phyloP scores from a whole-genome alignment of 2,329 filamentous ascomycete species.

The Truncatella angustata region DNA sequence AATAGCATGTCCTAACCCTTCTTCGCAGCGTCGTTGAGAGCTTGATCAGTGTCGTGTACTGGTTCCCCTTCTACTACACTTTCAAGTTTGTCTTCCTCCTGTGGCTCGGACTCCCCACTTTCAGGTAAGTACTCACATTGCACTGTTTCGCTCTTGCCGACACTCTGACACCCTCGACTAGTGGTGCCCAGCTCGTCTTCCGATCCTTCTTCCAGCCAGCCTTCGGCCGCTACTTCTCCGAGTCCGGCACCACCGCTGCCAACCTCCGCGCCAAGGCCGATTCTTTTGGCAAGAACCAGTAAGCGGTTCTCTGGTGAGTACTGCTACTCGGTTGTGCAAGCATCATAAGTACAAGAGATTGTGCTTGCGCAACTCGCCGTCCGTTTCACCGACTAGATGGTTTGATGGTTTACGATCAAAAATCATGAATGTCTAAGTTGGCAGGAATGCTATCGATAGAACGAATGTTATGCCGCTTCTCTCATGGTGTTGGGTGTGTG shows the following conservation, averaged over 20 bases:
- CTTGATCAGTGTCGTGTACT: slow-evolving; percentile 81
- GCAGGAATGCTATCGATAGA: not conserved
- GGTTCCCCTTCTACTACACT: slow-evolving; percentile 98
- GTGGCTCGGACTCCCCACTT: slow-evolving; percentile 95
- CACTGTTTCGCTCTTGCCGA: slow-evolving; percentile 3
- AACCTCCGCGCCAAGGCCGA: slow-evolving; percentile 86
- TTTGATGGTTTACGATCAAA: slow-evolving; percentile 1
- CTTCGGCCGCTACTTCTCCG: slow-evolving; percentile 85
- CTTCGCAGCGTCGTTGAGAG: slow-evolving; percentile 68
- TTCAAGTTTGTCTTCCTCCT: slow-evolving; percentile 98
- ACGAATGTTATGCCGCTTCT: not conserved
- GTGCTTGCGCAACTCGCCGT: not conserved
- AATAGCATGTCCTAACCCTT: not conserved
- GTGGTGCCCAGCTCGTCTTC: slow-evolving; percentile 95
- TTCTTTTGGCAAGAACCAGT: slow-evolving; percentile 68
- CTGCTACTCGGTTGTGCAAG: not conserved
- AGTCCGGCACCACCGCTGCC: slow-evolving; percentile 69
- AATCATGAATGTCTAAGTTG: slow-evolving; percentile 2
- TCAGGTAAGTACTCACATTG: slow-evolving; percentile 63
- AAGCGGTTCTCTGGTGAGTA: slow-evolving; percentile 23
- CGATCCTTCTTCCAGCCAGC: slow-evolving; percentile 90
- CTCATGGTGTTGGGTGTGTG: not conserved
- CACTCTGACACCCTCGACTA: slow-evolving; percentile 35
- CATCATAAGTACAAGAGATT: not conserved
- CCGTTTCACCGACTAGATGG: not conserved